Percentiles rank a stretch among this genome's conserved stretches.
These are phyloP conservation scores for Phialemoniopsis sp. DNA, from an alignment of 2,329 filamentous ascomycete genomes.

Conservation along the genomic window DNA sequence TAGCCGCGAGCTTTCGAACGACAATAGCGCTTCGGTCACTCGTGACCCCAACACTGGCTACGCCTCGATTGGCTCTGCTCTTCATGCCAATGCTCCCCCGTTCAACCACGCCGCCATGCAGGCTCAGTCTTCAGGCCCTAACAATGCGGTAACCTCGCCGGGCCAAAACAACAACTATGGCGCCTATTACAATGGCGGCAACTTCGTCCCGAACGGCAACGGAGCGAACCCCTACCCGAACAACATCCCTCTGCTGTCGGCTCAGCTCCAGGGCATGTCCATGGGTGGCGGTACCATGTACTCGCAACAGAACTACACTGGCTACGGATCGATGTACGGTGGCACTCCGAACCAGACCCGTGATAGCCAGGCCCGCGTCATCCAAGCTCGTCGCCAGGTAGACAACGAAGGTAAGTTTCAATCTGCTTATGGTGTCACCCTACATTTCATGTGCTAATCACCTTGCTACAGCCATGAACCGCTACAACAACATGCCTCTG, in stretches of 20 bases:
- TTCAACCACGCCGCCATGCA: constrained; percentile 64
- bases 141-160: constrained; percentile 16
- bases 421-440: constrained; percentile 1
- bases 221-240: constrained; percentile 29
- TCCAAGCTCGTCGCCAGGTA: constrained; percentile 69
- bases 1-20: constrained; percentile 64
- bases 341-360: constrained; percentile 51
- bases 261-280: constrained; percentile 65
- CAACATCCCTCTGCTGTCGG: constrained; percentile 57
- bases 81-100: constrained; percentile 75
- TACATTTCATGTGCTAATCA: not conserved
- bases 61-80: constrained; percentile 62
- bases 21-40: constrained; percentile 27
- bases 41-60: constrained; percentile 45
- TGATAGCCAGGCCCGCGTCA: constrained; percentile 73
- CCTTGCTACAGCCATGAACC: constrained; percentile 56
- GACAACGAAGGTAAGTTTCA: constrained; percentile 61
- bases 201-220: constrained; percentile 21
- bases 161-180: constrained; percentile 18
- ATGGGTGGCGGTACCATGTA: constrained; percentile 50
- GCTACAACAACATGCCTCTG: constrained; percentile 78
- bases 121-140: constrained; percentile 16
- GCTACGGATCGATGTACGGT: constrained; percentile 49
- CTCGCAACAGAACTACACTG: constrained; percentile 51
- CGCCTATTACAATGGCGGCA: constrained; percentile 25